Conservation (phyloP, 2,329 filamentous ascomycete genomes). For the Ceratocystis lukuohia region DNA sequence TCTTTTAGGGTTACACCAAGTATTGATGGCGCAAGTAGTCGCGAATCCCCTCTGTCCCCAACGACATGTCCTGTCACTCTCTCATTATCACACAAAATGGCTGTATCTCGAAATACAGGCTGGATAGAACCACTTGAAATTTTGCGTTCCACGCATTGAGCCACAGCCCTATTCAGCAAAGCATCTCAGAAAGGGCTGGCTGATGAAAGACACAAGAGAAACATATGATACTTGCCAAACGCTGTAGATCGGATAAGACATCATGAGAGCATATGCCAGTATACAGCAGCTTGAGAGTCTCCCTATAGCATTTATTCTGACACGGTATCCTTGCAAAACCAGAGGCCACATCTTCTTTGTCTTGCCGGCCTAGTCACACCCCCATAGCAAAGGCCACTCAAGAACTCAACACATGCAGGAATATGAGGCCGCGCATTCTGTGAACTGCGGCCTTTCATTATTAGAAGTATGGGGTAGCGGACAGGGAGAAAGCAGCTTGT, state of each 20-base stretch:
- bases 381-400: not conserved
- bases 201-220: constrained; percentile 3
- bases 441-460: not conserved
- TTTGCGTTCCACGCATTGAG: not conserved
- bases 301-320: not conserved
- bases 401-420: not conserved
- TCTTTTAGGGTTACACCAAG: not conserved
- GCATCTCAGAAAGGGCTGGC: not conserved
- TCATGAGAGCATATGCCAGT: not conserved
- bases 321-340: not conserved
- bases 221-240: not conserved
- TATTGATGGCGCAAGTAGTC: no score
- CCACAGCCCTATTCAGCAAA: not conserved
- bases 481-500: not conserved
- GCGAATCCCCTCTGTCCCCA: not conserved
- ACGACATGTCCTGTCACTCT: not conserved
- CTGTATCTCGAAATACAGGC: not conserved
- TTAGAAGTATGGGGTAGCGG: not conserved
- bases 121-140: not conserved
- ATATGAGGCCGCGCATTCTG: not conserved
- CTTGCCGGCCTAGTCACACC: not conserved
- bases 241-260: not conserved
- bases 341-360: not conserved
- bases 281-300: no score
- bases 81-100: not conserved